These are phyloP conservation scores for Pseudogymnoascus sp. DNA, from an alignment of 2,329 filamentous ascomycete genomes.

Conservation along the genomic window DNA sequence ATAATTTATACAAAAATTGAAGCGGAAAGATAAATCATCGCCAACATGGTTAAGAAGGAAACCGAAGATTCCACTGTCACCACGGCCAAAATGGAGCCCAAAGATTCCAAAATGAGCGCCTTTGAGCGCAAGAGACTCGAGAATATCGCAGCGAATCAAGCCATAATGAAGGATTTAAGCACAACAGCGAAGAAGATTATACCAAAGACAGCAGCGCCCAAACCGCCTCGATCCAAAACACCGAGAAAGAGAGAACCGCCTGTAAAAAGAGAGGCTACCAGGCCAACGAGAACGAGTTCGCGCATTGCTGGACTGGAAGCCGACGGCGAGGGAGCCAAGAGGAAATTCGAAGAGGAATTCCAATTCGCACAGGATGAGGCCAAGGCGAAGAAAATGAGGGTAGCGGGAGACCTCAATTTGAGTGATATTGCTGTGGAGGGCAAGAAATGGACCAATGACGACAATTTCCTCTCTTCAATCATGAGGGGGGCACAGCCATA, in stretches of 20 bases:
- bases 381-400: conserved; percentile 52
- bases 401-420: conserved; percentile 62
- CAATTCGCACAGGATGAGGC: conserved; percentile 48
- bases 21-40: background rate
- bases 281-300: conserved; percentile 50
- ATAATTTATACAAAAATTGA: background rate
- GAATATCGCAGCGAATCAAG: conserved; percentile 81
- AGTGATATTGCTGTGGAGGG: conserved; percentile 74
- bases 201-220: conserved; percentile 44
- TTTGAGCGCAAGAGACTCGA: conserved; percentile 80
- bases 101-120: conserved; percentile 58
- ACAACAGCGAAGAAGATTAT: conserved; percentile 62
- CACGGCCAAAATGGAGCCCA: conserved; percentile 39
- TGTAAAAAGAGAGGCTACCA: conserved; percentile 38
- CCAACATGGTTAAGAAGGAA: background rate
- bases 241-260: conserved; percentile 33
- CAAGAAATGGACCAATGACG: conserved; percentile 61
- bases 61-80: background rate
- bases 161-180: conserved; percentile 69
- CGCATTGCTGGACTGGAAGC: conserved; percentile 48
- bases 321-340: conserved; percentile 53
- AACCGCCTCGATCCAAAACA: conserved; percentile 32
- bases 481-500: conserved; percentile 68
- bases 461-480: conserved; percentile 58
- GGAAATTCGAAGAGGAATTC: conserved; percentile 59